phyloP scores from a whole-genome alignment of 2,329 filamentous ascomycete genomes.

The Capronia epimyces region DNA sequence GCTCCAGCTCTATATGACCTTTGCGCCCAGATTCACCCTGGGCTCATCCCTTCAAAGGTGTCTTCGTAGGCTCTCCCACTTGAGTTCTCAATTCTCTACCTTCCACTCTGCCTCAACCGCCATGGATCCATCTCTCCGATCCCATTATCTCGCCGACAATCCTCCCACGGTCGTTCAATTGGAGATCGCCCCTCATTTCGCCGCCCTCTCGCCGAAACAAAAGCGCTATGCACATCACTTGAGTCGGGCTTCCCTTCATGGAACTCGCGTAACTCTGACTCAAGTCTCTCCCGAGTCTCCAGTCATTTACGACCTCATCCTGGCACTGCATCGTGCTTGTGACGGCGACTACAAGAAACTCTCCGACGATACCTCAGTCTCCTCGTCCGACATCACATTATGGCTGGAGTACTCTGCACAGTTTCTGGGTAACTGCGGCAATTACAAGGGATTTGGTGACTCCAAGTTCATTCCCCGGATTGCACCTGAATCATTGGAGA shows the following conservation, averaged over 20 bases:
- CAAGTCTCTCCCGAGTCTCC: conserved; percentile 79
- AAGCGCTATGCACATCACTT: conserved; percentile 90
- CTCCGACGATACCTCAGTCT: conserved; percentile 59
- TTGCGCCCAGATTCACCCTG: neutral
- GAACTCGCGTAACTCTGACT: conserved; percentile 70
- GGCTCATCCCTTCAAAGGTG: conserved; percentile 7
- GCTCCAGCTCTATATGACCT: conserved; percentile 7
- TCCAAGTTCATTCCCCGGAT: conserved; percentile 75
- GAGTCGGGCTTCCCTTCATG: conserved; percentile 66
- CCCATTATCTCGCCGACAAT: conserved; percentile 82
- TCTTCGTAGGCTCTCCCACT: conserved; percentile 14
- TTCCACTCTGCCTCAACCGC: conserved; percentile 6
- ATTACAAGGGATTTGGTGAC: conserved; percentile 84
- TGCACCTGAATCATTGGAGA: conserved; percentile 57
- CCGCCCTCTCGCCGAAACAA: conserved; percentile 57
- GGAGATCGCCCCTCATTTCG: conserved; percentile 89
- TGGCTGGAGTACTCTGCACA: conserved; percentile 74
- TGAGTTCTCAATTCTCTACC: conserved; percentile 7
- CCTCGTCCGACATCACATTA: conserved; percentile 57
- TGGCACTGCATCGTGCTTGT: conserved; percentile 62
- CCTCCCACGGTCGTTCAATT: conserved; percentile 83
- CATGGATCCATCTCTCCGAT: conserved; percentile 41
- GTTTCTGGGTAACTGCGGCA: conserved; percentile 74
- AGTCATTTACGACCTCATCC: conserved; percentile 73
- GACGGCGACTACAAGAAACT: conserved; percentile 67